Evolutionary conservation across 345 rosid species (phyloP), one percentile per base, ranked within the genome.

Genomic region (Syzygium oleosum): DNA sequence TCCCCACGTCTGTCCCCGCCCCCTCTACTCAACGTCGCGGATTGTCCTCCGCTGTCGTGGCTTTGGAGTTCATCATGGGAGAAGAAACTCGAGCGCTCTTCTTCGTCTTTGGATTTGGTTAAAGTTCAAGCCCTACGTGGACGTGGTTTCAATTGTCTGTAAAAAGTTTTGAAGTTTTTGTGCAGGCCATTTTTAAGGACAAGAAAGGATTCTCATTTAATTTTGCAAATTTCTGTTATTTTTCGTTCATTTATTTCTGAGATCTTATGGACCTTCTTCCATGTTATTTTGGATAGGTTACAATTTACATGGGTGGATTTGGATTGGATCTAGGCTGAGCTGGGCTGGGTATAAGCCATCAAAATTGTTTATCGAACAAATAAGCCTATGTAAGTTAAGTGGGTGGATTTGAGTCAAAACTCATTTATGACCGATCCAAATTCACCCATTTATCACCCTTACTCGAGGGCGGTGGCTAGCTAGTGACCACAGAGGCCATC

Each of bases 61-160:
- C 85, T 43, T 88, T 87, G 54, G 85, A 73, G 79, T 78, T 88
- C 46, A 4, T 88, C 89, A 43, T 54, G 85, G 85, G 89, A 53
- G 55, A 88, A 85, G 87, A 73, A 88, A 78, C 77, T 38, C 29
- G 55, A 80, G 61, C 29, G 86, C 31, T 43, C 88, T 27, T n/a
- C 86, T 29, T 38, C 89, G 19, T 10, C 16, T 87, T 85, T 85
- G 27, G 58, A 29, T 88, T 51, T 85, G 87, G 87, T 49, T 49
- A 58, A 58, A 23, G 63, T 13, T 58, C 63, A n/a, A 58, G 63
- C 29, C 14, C 6, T 12, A 25, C 25, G 63, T 10, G 7, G 63
- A 0, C 29, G 25, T 25, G 29, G 63, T 25, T 58, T 56, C 25
- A 11, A 25, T 58, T 3, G 6, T 58, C 4, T 23, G 5, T 11